Evolutionary conservation across 805 yeast genomes (phyloP).

Genomic region (Metschnikowia continentalis): DNA sequence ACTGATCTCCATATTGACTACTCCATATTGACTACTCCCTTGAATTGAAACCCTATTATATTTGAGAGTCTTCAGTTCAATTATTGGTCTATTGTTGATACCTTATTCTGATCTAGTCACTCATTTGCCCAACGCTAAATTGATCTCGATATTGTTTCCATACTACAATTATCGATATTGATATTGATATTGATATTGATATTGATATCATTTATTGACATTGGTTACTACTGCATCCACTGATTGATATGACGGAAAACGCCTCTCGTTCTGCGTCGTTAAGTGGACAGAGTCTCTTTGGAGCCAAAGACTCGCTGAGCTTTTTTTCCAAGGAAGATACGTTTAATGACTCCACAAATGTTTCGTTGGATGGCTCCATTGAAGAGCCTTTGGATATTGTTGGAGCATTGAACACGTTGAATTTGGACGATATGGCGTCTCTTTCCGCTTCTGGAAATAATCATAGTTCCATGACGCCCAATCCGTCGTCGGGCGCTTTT

Average conservation of each 20-base stretch:
- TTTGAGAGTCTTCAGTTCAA: too few relatives aligned
- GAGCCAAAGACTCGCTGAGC: conserved; percentile 9
- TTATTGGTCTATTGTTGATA: too few relatives aligned
- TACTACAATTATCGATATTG: too few relatives aligned
- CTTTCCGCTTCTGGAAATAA: conserved; percentile 1
- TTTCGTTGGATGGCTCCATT: conserved; percentile 10
- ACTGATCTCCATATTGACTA: too few relatives aligned
- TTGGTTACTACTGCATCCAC: too few relatives aligned
- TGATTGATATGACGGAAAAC: neutral
- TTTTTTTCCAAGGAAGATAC: conserved; percentile 24
- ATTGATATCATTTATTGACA: too few relatives aligned
- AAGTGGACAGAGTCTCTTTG: conserved; percentile 16
- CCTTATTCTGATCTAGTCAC: too few relatives aligned
- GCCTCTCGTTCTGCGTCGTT: conserved; percentile 20
- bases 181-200: too few relatives aligned
- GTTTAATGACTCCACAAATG: conserved; percentile 7
- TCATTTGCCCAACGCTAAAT: too few relatives aligned
- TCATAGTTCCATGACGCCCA: conserved; percentile 28
- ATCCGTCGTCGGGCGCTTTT: conserved; percentile 19
- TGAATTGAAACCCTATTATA: too few relatives aligned
- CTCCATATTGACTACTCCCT: too few relatives aligned
- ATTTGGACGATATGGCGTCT: conserved; percentile 35
- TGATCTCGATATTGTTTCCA: too few relatives aligned
- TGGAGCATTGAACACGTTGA: conserved; percentile 44
- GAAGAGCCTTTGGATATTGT: conserved; percentile 39